Base-by-base conservation (phyloP, 2,329 filamentous ascomycete species). In the Niveomyces coronatus region DNA sequence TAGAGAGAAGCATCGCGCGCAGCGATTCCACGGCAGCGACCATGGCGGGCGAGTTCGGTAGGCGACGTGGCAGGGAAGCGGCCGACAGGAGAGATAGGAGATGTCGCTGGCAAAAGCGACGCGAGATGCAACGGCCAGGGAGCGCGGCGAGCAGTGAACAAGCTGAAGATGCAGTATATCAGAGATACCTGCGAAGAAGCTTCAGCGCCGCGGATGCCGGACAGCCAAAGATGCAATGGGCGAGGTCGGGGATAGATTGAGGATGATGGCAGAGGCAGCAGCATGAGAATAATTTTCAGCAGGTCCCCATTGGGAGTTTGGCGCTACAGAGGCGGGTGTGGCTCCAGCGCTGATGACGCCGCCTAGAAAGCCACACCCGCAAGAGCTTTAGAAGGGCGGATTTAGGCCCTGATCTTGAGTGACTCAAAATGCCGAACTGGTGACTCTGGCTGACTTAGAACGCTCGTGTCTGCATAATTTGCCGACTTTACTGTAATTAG, bases 1-100 rank as follows among this genome's bases (percentile, higher is more conserved):
- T 94, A 54, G 80, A 73, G 53, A 75, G 70, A 49, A 94, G 58
- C 50, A 86, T 75, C 53, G 76, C 76, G 48, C 56, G 56, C 46
- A 65, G 52, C 77, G 66, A 49, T 71, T 70, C 61, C 63, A 59
- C 54, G 49, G 54, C 57, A 51, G 69, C 63, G 45, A 70, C 65
- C 71, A 76, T 76, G 53, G 53, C 64, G 58, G 55, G n/a, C 20
- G 44, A 46, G 46, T 42, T 39, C 11, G 18, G 11, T 34, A 30
- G 19, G 46, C 44, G 48, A 46, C 44, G 41, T 43, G 37, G 47
- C 47, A 46, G 41, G 46, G 52, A 48, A 51, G 48, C 40, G 45
- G 49, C 45, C 41, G 40, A 39, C n/a, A n/a, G 41, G 37, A 33
- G 41, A 41, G 39, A 46, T 35, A 42, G 38, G 43, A 41, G 39